Evolutionary conservation across 2,329 filamentous ascomycete species (phyloP).

Genomic region (Diaporthe longicolla): DNA sequence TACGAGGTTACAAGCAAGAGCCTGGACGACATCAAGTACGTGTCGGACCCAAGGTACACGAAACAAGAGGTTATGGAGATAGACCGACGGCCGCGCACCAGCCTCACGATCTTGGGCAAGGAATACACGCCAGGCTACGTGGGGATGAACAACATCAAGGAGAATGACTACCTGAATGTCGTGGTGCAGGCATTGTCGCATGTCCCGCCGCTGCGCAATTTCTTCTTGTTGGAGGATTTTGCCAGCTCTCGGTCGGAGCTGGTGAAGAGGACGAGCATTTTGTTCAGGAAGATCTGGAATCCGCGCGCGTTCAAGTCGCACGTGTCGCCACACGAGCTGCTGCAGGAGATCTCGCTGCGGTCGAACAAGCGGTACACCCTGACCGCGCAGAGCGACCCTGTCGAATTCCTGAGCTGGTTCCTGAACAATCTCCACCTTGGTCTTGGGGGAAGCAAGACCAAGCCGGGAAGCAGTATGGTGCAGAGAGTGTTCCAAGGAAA

Average conservation of each 20-base stretch:
- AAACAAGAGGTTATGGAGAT: slow-evolving; percentile 84
- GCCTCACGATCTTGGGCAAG: slow-evolving; percentile 85
- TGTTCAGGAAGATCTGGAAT: slow-evolving; percentile 98
- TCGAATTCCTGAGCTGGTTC: slow-evolving; percentile 98
- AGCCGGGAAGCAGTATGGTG: slow-evolving; percentile 86
- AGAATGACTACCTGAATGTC: slow-evolving; percentile 98
- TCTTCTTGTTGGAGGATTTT: slow-evolving; percentile 89
- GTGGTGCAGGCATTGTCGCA: slow-evolving; percentile 93
- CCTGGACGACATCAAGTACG: slow-evolving; percentile 97
- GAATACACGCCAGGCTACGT: slow-evolving; percentile 95
- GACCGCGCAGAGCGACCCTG: slow-evolving; percentile 91
- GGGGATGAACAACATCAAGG: slow-evolving; percentile 99
- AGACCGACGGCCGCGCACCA: slow-evolving; percentile 75
- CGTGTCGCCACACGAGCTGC: slow-evolving; percentile 95
- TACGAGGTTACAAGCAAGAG: slow-evolving; percentile 97
- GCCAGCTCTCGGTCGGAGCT: slow-evolving; percentile 78
- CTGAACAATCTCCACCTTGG: slow-evolving; percentile 95
- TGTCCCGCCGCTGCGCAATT: slow-evolving; percentile 90
- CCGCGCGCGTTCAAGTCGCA: slow-evolving; percentile 95
- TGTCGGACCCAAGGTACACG: slow-evolving; percentile 90
- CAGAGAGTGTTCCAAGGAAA: slow-evolving; percentile 95
- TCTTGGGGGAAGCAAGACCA: slow-evolving; percentile 89
- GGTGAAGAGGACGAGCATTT: slow-evolving; percentile 86
- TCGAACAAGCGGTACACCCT: slow-evolving; percentile 95
- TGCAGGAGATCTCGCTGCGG: slow-evolving; percentile 92